These are phyloP conservation scores for Cicer bijugum DNA, from an alignment of 306 rosid genomes.

Conservation along the genomic window DNA sequence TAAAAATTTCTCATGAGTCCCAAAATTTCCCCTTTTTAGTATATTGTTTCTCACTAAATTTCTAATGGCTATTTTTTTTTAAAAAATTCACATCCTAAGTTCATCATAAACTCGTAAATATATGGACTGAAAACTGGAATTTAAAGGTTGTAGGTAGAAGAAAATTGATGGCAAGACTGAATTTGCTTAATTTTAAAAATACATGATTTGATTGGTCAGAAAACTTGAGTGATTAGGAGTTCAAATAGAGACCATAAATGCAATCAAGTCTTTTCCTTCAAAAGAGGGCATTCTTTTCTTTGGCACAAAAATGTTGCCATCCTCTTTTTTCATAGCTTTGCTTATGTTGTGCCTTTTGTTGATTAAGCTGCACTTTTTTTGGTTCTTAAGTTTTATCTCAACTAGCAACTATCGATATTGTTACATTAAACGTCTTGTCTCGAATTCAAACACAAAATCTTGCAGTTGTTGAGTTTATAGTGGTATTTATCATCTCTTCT, in stretches of 20 bases:
- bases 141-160: background rate
- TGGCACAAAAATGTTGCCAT: background rate
- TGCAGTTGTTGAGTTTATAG: too few species aligned
- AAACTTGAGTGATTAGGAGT: background rate
- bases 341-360: conserved; percentile 1
- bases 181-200: conserved; percentile 5
- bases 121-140: background rate
- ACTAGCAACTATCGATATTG: too few species aligned
- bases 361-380: background rate
- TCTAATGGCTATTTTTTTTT: background rate
- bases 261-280: background rate
- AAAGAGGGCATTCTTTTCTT: background rate
- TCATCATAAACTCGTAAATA: background rate
- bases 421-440: too few species aligned
- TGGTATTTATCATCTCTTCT: too few species aligned
- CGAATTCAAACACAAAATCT: too few species aligned
- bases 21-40: background rate
- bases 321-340: background rate
- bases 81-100: background rate
- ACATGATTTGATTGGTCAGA: background rate
- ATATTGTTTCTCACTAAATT: background rate
- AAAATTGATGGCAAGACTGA: background rate
- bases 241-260: background rate
- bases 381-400: too few species aligned
- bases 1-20: background rate